These are phyloP conservation scores for Thermothielavioides terrestris DNA, from an alignment of 495 filamentous ascomycete genomes.

Conservation along the genomic window DNA sequence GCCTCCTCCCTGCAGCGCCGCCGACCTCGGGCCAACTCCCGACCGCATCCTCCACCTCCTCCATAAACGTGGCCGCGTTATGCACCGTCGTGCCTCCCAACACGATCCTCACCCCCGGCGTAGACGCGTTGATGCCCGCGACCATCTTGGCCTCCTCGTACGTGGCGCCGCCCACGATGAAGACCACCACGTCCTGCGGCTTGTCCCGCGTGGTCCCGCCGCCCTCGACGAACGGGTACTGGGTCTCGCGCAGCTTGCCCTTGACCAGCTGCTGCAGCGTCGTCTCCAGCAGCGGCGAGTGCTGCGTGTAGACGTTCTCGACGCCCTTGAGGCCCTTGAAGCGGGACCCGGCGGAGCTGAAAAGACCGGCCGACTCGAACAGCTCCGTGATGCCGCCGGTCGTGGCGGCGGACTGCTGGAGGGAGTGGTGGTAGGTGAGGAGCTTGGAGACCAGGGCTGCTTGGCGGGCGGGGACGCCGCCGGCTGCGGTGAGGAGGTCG, in stretches of 20 bases:
- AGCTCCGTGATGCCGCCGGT: constrained; percentile 71
- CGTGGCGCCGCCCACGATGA: constrained; percentile 85
- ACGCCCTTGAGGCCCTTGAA: constrained; percentile 96
- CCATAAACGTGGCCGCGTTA: constrained; percentile 78
- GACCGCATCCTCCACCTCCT: constrained; percentile 76
- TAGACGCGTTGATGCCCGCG: constrained; percentile 82
- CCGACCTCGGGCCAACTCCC: constrained; percentile 72
- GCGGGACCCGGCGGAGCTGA: constrained; percentile 77
- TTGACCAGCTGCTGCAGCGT: constrained; percentile 90
- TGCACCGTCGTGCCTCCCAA: constrained; percentile 77
- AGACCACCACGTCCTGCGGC: constrained; percentile 91
- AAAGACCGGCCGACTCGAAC: constrained; percentile 86
- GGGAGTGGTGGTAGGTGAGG: constrained; percentile 70
- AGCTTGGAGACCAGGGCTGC: constrained; percentile 69
- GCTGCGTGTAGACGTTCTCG: constrained; percentile 97
- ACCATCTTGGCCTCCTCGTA: constrained; percentile 96
- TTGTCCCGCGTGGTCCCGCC: constrained; percentile 79
- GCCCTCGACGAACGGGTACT: constrained; percentile 89
- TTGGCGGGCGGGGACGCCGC: constrained; percentile 60
- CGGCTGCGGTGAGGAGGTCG: constrained; percentile 72
- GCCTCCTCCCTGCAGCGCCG: constrained; percentile 43
- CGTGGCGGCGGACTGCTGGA: constrained; percentile 61
- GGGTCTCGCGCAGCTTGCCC: constrained; percentile 69
- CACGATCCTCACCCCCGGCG: constrained; percentile 80
- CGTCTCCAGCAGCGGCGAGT: constrained; percentile 78